Conservation (phyloP, 2,329 filamentous ascomycete genomes). For the Fusarium falciforme region DNA sequence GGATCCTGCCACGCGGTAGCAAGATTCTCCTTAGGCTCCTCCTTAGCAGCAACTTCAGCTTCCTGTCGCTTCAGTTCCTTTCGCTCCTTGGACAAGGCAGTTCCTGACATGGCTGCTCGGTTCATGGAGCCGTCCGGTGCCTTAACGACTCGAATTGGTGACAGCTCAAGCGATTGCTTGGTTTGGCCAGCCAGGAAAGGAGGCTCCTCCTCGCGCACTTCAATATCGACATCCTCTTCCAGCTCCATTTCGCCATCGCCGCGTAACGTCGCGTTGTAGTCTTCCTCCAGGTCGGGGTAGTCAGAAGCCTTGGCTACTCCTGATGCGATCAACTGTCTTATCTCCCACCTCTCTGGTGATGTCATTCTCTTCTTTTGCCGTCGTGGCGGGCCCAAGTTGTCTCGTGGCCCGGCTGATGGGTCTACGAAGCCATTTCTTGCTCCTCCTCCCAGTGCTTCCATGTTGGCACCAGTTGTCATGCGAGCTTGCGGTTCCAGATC, state of each 20-base stretch:
- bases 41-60: slow-evolving; percentile 77
- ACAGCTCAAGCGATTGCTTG: slow-evolving; percentile 93
- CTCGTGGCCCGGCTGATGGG: slow-evolving; percentile 48
- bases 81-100: slow-evolving; percentile 87
- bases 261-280: slow-evolving; percentile 87
- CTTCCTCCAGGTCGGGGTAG: slow-evolving; percentile 93
- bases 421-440: slow-evolving; percentile 68
- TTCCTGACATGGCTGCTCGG: slow-evolving; percentile 93
- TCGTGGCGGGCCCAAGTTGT: slow-evolving; percentile 58
- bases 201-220: slow-evolving; percentile 95
- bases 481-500: slow-evolving; percentile 83
- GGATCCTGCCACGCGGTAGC: slow-evolving; percentile 96
- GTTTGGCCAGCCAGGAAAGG: slow-evolving; percentile 96
- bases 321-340: slow-evolving; percentile 94
- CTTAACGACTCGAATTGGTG: slow-evolving; percentile 95
- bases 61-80: slow-evolving; percentile 91
- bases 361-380: slow-evolving; percentile 91
- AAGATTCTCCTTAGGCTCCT: slow-evolving; percentile 84
- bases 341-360: slow-evolving; percentile 97
- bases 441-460: slow-evolving; percentile 79
- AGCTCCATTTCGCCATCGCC: slow-evolving; percentile 91
- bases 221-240: slow-evolving; percentile 97
- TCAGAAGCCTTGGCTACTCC: slow-evolving; percentile 93
- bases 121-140: slow-evolving; percentile 99
- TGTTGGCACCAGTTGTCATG: slow-evolving; percentile 91